Evolutionary conservation across 2,329 filamentous ascomycete species (phyloP), one percentile per base, ranked within the genome.

Genomic region (Sporothrix humicola): DNA sequence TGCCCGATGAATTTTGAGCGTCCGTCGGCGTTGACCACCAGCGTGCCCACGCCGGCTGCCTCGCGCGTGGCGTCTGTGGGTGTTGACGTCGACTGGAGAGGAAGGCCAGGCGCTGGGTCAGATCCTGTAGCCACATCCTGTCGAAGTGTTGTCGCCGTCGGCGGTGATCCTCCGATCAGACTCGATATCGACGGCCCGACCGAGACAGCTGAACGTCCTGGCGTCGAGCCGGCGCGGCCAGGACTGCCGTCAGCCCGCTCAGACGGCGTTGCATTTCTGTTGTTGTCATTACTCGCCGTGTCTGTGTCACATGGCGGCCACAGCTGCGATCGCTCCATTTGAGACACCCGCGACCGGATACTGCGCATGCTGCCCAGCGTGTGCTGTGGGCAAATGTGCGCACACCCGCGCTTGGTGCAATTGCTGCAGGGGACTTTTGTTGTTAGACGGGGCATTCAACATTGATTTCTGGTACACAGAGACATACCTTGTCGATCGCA

Each of bases 1-100:
- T 70, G 68, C 8, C 68, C 68, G 17, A 70, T 70, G n/a, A 70
- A 70, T 48, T 70, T 70, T 31, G 68, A 56, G 26, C 68, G 68
- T 13, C 68, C 68, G 31, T 70, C 68, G 50, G 68, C 48, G 20
- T 58, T 70, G 17, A 70, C 68, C 9, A 70, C 68, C 12, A 70
- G 68, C 2, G 68, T 70, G 26, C 68, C 68, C 26, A 70, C 52
- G 50, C 50, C 68, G 23, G 23, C 68, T 1, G 68, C 68, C 17
- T 70, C 68, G 52, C 50, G 50, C 2, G 68, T 44, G 26, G 26
- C 48, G 4, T 26, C 48, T 4, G 65, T 42, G 65, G 58, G 26
- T 20, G 58, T 44, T 42, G 58, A 7, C 2, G 54, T 10, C 10
- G 31, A 31, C 10, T 23, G 13, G 0, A 23, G 54, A 13, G 23